Base-by-base conservation (phyloP, 108 stramenopile genomes). In the Aurantiochytrium sp. region DNA sequence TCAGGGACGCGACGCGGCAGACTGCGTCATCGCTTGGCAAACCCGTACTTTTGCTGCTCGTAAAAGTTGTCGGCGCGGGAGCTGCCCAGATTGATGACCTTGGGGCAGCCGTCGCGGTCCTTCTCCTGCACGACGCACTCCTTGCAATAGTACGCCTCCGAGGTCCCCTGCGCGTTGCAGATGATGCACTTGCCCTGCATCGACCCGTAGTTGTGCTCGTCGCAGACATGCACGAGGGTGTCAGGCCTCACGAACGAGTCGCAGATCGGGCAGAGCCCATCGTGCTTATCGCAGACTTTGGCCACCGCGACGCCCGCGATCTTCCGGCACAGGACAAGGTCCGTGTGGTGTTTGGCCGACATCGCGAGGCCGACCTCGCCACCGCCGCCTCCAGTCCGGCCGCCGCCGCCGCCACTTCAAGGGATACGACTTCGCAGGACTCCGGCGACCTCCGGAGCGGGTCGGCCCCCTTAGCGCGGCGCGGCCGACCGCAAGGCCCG, bases 321-420 rank as follows among this genome's bases (percentile, higher is more conserved):
- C 95, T 98, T 98, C 50, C 99, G 94, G 91, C 99, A 99, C 97
- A 99, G 97, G 31, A 99, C 97, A 27, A 99, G 94, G 91, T 99
- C 99, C 65, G 97, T 95, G 91, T 98, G 97, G 89, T 98, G 97
- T 87, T 98, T 98, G 50, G 97, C 97, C 96, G 73, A 22, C 73
- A 81, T 81, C 45, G 6, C 0, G 73, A 6, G n/a, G 10, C 68
- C 6, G 53, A 54, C n/a, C n/a, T n/a, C n/a, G 50, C 17, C 17
- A 15, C 50, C n/a, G n/a, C n/a, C n/a, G n/a, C 50, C 50, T 52
- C 50, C 50, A 52, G 50, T 52, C 50, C 50, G n/a, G n/a, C n/a
- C n/a, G n/a, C n/a, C n/a, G n/a, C n/a, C n/a, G n/a, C n/a, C n/a
- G n/a, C n/a, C n/a, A n/a, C n/a, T n/a, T n/a, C n/a, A n/a, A n/a